Evolutionary conservation across 2,329 filamentous ascomycete species (phyloP), one percentile per base, ranked within the genome.

Genomic region (Dothidotthia symphoricarpi): DNA sequence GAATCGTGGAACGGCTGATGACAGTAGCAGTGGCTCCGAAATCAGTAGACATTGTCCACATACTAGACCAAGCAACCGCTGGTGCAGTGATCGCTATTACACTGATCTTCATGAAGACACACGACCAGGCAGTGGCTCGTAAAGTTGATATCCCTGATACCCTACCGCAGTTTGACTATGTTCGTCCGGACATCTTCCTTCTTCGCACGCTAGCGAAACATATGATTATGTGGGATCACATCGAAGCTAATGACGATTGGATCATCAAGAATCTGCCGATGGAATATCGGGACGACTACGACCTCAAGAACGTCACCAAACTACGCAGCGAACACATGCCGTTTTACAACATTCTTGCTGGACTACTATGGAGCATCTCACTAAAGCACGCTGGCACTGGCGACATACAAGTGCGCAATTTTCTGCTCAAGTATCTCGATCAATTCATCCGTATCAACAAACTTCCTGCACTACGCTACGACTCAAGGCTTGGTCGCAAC

Each of bases 71-170:
- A 54, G 90, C 91, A 5, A 93, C 88, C 8, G 87, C 94, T 2
- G 93, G 87, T n/a, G 91, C 93, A 1, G 88, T 94, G 6, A 80
- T 97, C 55, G 91, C 93, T 1, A 76, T 96, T 41, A 81, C 89
- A 2, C 77, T 98, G 36, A 91, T 98, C 22, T 98, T 91, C 66
- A 93, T 98, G 88, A 97, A 97, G 68, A 93, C 91, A 0, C 88
- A 94, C 48, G 88, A 98, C 60, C 77, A 81, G 42, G 82, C 86
- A 12, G 79, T 98, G 14, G 93, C 93, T 3, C 81, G 84, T 39
- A 97, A 96, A 71, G 84, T 98, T 35, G 88, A 97, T 62, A 83
- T 97, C 0, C 94, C 94, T 1, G 86, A 95, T 49, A 94, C 93
- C 0, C 72, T 86, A 16, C 76, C 93, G 24, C 90, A 97, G 52